phyloP scores from a whole-genome alignment of 345 rosid genomes.

The Carallia pectinifolia region DNA sequence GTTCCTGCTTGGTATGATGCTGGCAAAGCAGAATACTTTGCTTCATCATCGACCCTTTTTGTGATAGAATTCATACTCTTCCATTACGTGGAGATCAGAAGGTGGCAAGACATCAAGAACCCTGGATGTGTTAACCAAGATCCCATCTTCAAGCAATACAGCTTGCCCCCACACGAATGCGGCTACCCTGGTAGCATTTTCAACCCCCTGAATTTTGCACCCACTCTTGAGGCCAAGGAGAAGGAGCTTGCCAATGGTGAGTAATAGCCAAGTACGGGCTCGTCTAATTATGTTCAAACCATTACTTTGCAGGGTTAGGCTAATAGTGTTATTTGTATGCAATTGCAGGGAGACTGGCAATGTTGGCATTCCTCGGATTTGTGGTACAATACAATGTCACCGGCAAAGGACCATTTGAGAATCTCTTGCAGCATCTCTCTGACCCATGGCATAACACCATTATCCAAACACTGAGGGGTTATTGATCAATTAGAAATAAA shows the following conservation, averaged over 20 bases:
- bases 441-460: constrained; percentile 99
- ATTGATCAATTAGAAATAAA: constrained; percentile 4
- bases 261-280: background rate
- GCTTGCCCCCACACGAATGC: constrained; percentile 74
- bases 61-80: constrained; percentile 94
- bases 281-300: background rate
- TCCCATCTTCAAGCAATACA: constrained; percentile 96
- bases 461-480: constrained; percentile 59
- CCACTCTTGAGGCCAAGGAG: constrained; percentile 87
- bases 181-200: constrained; percentile 94
- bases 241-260: constrained; percentile 91
- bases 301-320: background rate
- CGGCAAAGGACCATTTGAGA: constrained; percentile 90
- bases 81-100: constrained; percentile 94
- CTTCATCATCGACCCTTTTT: constrained; percentile 85
- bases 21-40: constrained; percentile 84
- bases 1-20: constrained; percentile 87
- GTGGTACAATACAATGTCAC: constrained; percentile 88
- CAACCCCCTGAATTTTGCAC: constrained; percentile 91
- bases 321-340: background rate
- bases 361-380: constrained; percentile 93
- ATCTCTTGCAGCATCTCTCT: constrained; percentile 84
- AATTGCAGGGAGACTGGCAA: constrained; percentile 88
- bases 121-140: constrained; percentile 97
- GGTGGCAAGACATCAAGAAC: constrained; percentile 98